Percentiles rank a stretch among this genome's conserved stretches.
phyloP scores from a whole-genome alignment of 768 basidiomycete genomes.

The Suillus alpinus region DNA sequence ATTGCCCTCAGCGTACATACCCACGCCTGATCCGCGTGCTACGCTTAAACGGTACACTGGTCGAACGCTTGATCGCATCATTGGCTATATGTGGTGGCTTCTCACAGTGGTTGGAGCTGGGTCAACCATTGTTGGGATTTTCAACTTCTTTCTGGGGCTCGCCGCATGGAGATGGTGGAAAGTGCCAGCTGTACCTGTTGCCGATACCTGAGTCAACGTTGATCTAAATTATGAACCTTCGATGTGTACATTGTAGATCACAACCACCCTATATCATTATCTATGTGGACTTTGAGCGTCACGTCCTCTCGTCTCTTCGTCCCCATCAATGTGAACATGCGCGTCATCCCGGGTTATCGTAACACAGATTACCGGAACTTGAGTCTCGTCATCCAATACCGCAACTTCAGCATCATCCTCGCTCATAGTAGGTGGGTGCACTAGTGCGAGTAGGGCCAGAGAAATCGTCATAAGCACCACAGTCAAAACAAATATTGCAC shows the following conservation, averaged over 20 bases:
- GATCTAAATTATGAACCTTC: not conserved
- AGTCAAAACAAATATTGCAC: conserved; percentile 65
- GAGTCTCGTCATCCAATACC: not conserved
- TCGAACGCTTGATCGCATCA: conserved; percentile 61
- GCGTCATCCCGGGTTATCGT: conserved; percentile 1
- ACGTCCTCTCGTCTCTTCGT: not conserved
- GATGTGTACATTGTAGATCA: not conserved
- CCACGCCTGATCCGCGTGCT: conserved; percentile 52
- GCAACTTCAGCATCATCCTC: conserved; percentile 3
- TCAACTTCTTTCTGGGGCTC: conserved; percentile 70
- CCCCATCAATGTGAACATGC: conserved; percentile 3
- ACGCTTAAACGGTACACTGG: conserved; percentile 63
- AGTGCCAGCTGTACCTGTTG: conserved; percentile 10
- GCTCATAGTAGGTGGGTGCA: conserved; percentile 36
- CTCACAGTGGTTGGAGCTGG: conserved; percentile 77
- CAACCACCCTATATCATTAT: not conserved
- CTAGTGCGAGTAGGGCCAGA: conserved; percentile 44
- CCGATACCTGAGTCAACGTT: conserved; percentile 14
- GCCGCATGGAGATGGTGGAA: conserved; percentile 64
- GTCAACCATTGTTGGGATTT: conserved; percentile 62
- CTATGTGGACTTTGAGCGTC: not conserved
- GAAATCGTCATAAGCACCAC: conserved; percentile 38
- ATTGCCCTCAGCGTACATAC: conserved; percentile 50
- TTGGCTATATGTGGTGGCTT: conserved; percentile 81
- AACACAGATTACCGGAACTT: conserved; percentile 1